These are phyloP conservation scores for Camelina laxa DNA, from an alignment of 345 rosid species.

Conservation along the genomic window DNA sequence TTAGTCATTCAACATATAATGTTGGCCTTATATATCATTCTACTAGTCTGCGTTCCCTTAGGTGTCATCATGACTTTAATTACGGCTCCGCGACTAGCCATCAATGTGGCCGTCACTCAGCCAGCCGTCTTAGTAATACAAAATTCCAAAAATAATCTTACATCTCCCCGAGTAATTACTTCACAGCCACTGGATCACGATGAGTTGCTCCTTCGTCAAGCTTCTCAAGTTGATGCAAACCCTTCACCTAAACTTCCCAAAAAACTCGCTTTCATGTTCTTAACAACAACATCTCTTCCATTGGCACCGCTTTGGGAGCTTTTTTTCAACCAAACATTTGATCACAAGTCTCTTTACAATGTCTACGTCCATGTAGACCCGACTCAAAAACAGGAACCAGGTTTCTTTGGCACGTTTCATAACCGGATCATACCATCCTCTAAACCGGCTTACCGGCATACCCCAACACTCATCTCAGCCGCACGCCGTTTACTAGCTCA, in stretches of 20 bases:
- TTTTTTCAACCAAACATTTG: constrained; percentile 52
- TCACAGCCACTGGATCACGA: constrained; percentile 50
- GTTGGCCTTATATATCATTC: constrained; percentile 47
- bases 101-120: constrained; percentile 32
- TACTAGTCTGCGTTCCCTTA: constrained; percentile 65
- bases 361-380: constrained; percentile 78
- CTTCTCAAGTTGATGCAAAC: constrained; percentile 47
- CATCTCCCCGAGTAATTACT: constrained; percentile 16
- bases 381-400: constrained; percentile 42
- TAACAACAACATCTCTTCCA: constrained; percentile 63
- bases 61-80: constrained; percentile 56
- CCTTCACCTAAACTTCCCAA: constrained; percentile 38
- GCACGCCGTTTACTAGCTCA: constrained; percentile 74
- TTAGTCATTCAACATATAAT: constrained; percentile 11
- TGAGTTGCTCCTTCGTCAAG: constrained; percentile 50
- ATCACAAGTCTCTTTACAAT: constrained; percentile 49
- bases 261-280: constrained; percentile 76
- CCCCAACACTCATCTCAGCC: constrained; percentile 70
- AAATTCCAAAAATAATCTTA: constrained; percentile 1
- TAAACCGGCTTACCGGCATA: constrained; percentile 52
- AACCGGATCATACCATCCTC: constrained; percentile 65
- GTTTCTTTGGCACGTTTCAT: constrained; percentile 55
- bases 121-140: constrained; percentile 4
- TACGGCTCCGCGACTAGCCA: constrained; percentile 42
- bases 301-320: constrained; percentile 73